Evolutionary conservation across 2,329 filamentous ascomycete species (phyloP), one percentile per base, ranked within the genome.

Genomic region (Neopestalotiopsis rosae): DNA sequence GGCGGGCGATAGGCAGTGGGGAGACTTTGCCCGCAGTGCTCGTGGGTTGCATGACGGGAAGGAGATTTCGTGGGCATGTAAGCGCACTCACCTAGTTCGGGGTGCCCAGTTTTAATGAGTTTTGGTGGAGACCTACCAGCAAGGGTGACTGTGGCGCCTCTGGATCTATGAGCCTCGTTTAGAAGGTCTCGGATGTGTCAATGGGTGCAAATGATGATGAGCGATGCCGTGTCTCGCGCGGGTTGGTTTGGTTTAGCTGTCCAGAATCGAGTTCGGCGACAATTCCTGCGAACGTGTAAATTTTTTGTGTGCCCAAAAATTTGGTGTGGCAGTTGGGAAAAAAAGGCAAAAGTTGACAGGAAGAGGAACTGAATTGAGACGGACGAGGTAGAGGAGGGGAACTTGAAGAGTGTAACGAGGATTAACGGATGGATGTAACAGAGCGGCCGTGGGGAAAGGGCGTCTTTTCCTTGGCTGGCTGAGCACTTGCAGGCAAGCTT

Each of bases 121-220:
- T 38, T 38, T 72, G 77, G 45, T 77, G 76, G 76, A 77, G 76
- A 38, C 73, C 73, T 64, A 64, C 70, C 75, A 75, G 75, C 75
- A 73, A 77, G 76, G 76, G 74, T 76, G 71, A 72, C 42, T 72
- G 72, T 76, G 71, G 73, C 72, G 74, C 74, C 73, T 69, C 70
- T 70, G 71, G 71, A 65, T 70, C 70, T 68, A 69, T 67, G 72
- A 73, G 70, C 70, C 72, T 71, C 71, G 64, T 69, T 69, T 56
- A 70, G 61, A 71, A 63, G 45, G 65, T 67, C 65, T 67, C 65
- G 45, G 38, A 57, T 67, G 65, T 67, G 56, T 49, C 52, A 67
- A 67, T 67, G 30, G 65, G 52, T 67, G 68, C 63, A 71, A 71
- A 74, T 74, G 67, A 70, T 61, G 71, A 73, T 74, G 73, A 71